Conservation (phyloP, 805 yeast genomes). For the Scheffersomyces spartinae region DNA sequence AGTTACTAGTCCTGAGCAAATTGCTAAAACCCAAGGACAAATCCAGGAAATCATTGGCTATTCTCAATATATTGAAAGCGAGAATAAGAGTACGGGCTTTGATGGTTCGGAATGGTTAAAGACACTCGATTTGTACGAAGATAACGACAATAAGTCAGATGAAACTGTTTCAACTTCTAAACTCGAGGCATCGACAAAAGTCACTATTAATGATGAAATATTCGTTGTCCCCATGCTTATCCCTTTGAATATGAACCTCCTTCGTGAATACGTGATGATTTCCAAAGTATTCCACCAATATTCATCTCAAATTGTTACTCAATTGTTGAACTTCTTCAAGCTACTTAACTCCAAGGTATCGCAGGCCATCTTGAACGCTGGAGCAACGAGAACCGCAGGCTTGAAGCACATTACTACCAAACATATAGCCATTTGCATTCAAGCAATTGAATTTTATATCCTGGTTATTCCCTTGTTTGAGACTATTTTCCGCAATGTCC, state of each 20-base stretch:
- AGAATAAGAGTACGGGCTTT: conserved; percentile 10
- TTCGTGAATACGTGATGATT: neutral
- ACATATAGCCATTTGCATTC: conserved; percentile 58
- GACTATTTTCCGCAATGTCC: conserved; percentile 7
- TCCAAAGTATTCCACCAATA: neutral
- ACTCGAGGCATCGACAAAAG: conserved; percentile 17
- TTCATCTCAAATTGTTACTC: conserved; percentile 18
- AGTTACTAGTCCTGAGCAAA: conserved; percentile 34
- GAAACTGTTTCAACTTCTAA: neutral
- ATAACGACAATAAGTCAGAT: conserved; percentile 1
- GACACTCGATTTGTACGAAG: conserved; percentile 13
- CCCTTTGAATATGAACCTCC: neutral
- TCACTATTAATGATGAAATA: conserved; percentile 40
- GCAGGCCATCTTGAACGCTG: conserved; percentile 59
- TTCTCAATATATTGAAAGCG: conserved; percentile 11
- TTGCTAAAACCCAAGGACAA: conserved; percentile 15
- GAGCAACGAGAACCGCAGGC: conserved; percentile 66
- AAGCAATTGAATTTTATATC: conserved; percentile 38
- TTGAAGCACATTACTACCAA: conserved; percentile 63
- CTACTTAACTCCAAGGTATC: conserved; percentile 42
- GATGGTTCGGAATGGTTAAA: conserved; percentile 18
- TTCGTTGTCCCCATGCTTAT: conserved; percentile 46
- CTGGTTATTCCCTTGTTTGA: conserved; percentile 26
- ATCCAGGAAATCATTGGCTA: conserved; percentile 15
- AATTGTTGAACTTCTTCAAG: conserved; percentile 32